Percentiles rank a stretch among this genome's conserved stretches.
Conservation (phyloP, 495 filamentous ascomycete genomes). For the Penicillium salamii region DNA sequence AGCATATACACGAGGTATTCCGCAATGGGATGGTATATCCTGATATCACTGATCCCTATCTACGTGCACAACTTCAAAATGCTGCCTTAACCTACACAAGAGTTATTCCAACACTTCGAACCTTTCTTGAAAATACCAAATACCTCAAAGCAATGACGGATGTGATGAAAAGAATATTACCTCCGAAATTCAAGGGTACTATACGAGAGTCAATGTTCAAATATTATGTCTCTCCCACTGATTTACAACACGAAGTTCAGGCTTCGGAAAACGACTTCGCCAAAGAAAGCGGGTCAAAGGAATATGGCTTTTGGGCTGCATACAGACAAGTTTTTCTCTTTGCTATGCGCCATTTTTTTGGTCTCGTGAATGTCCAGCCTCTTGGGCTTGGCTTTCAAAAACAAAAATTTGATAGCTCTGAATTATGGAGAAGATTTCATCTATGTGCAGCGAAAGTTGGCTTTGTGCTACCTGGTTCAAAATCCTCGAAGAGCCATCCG, state of each 20-base stretch:
- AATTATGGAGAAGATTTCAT: slow-evolving; percentile 10
- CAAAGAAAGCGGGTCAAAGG: neutral
- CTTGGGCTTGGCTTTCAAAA: neutral
- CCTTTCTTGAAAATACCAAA: slow-evolving; percentile 30
- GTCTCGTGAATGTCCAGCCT: slow-evolving; percentile 7
- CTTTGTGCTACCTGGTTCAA: slow-evolving; percentile 3
- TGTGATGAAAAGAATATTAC: slow-evolving; percentile 24
- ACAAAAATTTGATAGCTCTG: neutral
- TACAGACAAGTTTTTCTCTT: slow-evolving; percentile 24
- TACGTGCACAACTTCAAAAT: slow-evolving; percentile 7
- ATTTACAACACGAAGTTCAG: neutral
- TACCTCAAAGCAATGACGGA: slow-evolving; percentile 23
- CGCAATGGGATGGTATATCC: slow-evolving; percentile 10
- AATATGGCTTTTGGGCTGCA: slow-evolving; percentile 10
- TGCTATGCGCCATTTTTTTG: slow-evolving; percentile 19
- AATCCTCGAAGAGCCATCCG: neutral
- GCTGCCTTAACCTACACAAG: slow-evolving; percentile 9
- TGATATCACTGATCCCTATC: slow-evolving; percentile 2
- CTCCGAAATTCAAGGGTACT: slow-evolving; percentile 15
- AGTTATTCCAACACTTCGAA: slow-evolving; percentile 24
- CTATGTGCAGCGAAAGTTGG: neutral
- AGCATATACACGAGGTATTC: slow-evolving; percentile 11
- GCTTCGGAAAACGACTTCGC: slow-evolving; percentile 8
- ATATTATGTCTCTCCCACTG: slow-evolving; percentile 9
- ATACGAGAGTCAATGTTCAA: slow-evolving; percentile 11